Evolutionary conservation across 139 green algal genomes (phyloP).

Genomic region (Closterium sp.): DNA sequence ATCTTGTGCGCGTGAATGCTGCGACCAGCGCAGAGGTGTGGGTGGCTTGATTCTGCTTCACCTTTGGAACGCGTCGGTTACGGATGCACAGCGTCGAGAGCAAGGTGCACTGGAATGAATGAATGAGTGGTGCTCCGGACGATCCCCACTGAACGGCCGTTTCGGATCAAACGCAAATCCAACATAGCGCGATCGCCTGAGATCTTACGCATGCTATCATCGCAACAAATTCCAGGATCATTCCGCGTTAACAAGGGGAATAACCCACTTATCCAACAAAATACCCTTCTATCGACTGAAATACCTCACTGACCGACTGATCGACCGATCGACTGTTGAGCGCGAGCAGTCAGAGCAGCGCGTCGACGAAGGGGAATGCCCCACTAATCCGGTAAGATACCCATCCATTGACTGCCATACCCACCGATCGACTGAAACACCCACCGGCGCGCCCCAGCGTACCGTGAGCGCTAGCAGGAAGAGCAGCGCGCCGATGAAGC

Average conservation of each 20-base stretch:
- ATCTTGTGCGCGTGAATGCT: neutral
- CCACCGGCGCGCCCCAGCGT: neutral
- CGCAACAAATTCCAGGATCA: too few relatives aligned
- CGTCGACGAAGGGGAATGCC: conserved; percentile 20
- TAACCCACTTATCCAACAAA: neutral
- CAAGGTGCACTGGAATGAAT: neutral
- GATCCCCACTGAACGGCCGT: neutral
- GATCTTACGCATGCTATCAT: too few relatives aligned
- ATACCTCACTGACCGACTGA: too few relatives aligned
- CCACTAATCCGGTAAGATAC: neutral
- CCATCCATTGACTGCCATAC: too few relatives aligned
- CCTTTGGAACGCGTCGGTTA: neutral
- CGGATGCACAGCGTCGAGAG: too few relatives aligned
- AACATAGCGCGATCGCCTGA: neutral
- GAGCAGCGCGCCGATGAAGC: conserved; percentile 38
- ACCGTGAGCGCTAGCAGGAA: conserved; percentile 49
- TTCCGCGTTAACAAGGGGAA: too few relatives aligned
- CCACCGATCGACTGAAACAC: too few relatives aligned
- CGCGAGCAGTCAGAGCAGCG: conserved; percentile 41
- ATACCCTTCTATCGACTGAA: too few relatives aligned
- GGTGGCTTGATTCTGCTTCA: neutral
- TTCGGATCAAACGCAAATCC: neutral
- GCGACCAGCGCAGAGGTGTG: too few relatives aligned
- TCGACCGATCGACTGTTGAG: neutral
- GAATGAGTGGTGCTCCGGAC: neutral